Evolutionary conservation across 352 stramenopile genomes (phyloP).

Genomic region (Lagenidium sp.): DNA sequence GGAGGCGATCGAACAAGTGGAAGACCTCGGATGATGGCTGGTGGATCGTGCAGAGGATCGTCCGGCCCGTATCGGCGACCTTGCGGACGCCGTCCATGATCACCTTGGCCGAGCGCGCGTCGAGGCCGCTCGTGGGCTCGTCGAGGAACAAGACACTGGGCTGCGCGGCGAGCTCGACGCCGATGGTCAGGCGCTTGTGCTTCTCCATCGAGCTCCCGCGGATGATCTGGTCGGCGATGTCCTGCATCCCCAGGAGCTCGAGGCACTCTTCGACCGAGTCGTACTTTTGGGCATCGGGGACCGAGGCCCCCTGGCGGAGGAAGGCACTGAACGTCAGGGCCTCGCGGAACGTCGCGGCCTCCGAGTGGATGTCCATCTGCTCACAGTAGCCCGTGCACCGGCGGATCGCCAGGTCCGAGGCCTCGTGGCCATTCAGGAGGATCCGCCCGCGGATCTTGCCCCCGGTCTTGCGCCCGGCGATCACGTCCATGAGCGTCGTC

Average conservation of each 20-base stretch:
- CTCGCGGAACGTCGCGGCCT: slow-evolving; percentile 87
- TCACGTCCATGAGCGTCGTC: slow-evolving; percentile 94
- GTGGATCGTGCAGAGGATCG: slow-evolving; percentile 90
- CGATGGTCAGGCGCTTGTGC: slow-evolving; percentile 73
- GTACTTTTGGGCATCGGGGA: slow-evolving; percentile 32
- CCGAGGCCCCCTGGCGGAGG: slow-evolving; percentile 43
- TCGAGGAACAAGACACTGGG: slow-evolving; percentile 86
- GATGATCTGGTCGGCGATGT: slow-evolving; percentile 55
- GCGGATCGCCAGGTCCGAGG: slow-evolving; percentile 40
- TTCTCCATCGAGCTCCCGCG: slow-evolving; percentile 46
- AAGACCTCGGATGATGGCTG: slow-evolving; percentile 89
- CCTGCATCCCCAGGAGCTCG: slow-evolving; percentile 38
- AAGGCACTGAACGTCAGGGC: slow-evolving; percentile 90
- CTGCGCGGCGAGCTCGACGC: slow-evolving; percentile 87
- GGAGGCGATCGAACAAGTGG: slow-evolving; percentile 81
- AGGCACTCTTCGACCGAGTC: slow-evolving; percentile 50
- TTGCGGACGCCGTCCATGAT: slow-evolving; percentile 87
- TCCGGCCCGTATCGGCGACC: slow-evolving; percentile 64
- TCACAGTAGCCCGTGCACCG: slow-evolving; percentile 60
- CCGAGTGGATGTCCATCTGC: slow-evolving; percentile 89
- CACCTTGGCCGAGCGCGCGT: slow-evolving; percentile 77
- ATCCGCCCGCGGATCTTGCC: slow-evolving; percentile 72
- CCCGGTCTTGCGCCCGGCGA: slow-evolving; percentile 86
- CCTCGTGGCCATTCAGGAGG: slow-evolving; percentile 41
- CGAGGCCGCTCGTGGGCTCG: slow-evolving; percentile 87